Percentiles rank a stretch among this genome's conserved stretches.
Conservation (phyloP, 169 alveolate species). For the Plasmodium cynomolgi region DNA sequence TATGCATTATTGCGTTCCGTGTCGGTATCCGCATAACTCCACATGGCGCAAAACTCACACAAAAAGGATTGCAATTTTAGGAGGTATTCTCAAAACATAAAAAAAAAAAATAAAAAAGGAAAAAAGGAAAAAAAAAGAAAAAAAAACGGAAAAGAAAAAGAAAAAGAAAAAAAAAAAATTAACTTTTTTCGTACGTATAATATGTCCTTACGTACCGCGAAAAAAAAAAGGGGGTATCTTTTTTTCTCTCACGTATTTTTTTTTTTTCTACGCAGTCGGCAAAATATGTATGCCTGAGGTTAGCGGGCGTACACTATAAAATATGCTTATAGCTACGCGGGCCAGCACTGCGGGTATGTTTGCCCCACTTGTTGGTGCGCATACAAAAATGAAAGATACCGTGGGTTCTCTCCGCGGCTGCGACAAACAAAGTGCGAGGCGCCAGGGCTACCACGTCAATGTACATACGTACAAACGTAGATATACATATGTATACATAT, state of each 20-base stretch:
- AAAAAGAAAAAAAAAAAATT: background rate
- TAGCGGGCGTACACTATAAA: background rate
- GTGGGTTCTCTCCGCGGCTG: background rate
- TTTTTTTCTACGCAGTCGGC: background rate
- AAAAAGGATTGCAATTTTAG: background rate
- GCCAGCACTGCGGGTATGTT: background rate
- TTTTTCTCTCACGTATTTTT: background rate
- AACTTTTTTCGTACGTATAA: background rate
- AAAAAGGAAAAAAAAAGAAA: background rate
- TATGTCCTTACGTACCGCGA: background rate
- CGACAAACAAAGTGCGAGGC: background rate
- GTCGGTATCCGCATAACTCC: background rate
- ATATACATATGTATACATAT: constrained; percentile 16
- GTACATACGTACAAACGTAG: background rate
- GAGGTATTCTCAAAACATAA: background rate
- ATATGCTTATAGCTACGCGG: background rate
- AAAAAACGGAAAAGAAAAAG: background rate
- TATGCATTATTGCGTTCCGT: background rate
- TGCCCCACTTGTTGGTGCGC: background rate
- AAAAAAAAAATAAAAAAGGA: background rate
- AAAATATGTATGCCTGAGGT: background rate
- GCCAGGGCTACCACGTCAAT: background rate
- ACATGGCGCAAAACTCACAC: background rate
- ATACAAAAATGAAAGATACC: background rate
- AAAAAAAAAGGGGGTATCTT: background rate